Evolutionary conservation across 2,329 filamentous ascomycete species (phyloP).

Genomic region (Monosporascus sp.): DNA sequence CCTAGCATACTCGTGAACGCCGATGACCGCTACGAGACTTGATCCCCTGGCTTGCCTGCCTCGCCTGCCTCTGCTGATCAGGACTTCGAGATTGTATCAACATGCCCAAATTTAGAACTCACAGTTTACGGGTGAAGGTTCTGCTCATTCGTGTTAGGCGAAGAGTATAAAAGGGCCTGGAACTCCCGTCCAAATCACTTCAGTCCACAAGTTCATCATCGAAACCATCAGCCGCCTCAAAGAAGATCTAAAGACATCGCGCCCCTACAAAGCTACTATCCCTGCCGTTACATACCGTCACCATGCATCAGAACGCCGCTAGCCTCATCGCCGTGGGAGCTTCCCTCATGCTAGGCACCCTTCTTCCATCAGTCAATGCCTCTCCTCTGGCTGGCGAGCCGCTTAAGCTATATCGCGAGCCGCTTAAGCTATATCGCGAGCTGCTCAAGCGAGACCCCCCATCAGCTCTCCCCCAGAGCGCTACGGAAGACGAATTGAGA

Average conservation of each 20-base stretch:
- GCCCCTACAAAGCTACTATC: not conserved
- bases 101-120: not conserved
- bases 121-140: no score
- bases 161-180: not conserved
- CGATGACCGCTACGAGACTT: no score
- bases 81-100: not conserved
- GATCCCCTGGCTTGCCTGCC: no score
- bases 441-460: conserved; percentile 4
- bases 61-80: no score
- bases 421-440: not conserved
- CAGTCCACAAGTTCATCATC: not conserved
- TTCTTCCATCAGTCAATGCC: not conserved
- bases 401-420: not conserved
- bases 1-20: no score
- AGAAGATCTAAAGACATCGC: not conserved
- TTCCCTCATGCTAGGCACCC: not conserved
- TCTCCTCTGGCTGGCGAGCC: not conserved
- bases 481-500: conserved; percentile 1
- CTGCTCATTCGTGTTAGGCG: not conserved
- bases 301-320: not conserved
- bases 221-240: not conserved
- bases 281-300: not conserved
- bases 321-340: not conserved
- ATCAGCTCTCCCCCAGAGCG: not conserved
- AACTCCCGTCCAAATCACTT: not conserved